Conservation (phyloP, 2,329 filamentous ascomycete genomes). For the Trichophyton simii region DNA sequence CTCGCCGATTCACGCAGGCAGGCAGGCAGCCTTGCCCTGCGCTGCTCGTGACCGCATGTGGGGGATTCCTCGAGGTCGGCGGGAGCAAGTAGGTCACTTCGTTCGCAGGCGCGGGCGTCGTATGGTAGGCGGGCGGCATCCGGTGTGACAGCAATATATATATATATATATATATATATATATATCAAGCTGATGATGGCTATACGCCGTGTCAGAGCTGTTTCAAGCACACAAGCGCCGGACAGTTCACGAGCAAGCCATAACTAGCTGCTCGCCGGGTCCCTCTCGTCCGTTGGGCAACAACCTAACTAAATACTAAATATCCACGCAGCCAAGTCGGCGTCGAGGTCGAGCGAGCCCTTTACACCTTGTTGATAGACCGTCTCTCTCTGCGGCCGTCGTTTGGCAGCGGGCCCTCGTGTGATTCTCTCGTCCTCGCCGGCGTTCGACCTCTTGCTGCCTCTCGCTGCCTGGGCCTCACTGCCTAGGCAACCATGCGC, state of each 20-base stretch:
- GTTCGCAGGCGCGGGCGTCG: too few relatives aligned
- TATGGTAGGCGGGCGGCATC: too few relatives aligned
- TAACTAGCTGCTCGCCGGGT: background rate
- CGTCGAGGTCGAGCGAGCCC: too few relatives aligned
- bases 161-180: too few relatives aligned
- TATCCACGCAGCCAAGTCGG: too few relatives aligned
- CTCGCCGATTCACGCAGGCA: too few relatives aligned
- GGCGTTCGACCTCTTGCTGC: background rate
- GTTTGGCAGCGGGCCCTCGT: background rate
- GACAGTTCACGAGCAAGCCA: background rate
- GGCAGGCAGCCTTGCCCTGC: background rate
- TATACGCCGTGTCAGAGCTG: too few relatives aligned
- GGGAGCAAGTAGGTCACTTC: too few relatives aligned
- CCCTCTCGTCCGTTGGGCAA: slow-evolving; percentile 1
- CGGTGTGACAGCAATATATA: too few relatives aligned
- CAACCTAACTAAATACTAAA: background rate
- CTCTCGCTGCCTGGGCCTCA: background rate
- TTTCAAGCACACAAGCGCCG: background rate
- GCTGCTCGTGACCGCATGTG: background rate
- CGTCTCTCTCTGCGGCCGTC: background rate
- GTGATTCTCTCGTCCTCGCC: background rate
- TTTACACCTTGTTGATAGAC: background rate
- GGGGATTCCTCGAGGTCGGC: background rate
- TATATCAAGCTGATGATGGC: too few relatives aligned
- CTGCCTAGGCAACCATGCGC: slow-evolving; percentile 2